A percentile compares a stretch with the other conserved stretches of the same genome.
Evolutionary conservation across 2,329 filamentous ascomycete genomes (phyloP).

Genomic region (Trichoderma simmonsii): DNA sequence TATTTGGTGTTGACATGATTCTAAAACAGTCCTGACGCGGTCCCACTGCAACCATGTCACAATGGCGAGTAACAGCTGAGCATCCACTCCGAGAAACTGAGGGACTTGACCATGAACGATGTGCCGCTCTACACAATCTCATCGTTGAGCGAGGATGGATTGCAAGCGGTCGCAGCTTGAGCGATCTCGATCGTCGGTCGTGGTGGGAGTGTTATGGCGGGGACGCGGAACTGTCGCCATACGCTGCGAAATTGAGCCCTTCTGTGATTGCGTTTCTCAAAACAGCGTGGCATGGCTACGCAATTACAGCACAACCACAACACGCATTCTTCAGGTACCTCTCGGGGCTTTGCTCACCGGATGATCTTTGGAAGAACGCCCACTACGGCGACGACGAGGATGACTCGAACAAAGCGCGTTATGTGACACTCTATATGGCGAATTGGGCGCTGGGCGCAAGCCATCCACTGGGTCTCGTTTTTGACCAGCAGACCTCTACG

Average conservation of each 20-base stretch:
- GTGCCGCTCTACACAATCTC: constrained; percentile 13
- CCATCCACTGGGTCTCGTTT: constrained; percentile 4
- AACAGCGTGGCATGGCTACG: constrained; percentile 7
- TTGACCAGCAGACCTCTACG: constrained; percentile 4
- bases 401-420: constrained; percentile 1
- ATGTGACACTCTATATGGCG: constrained; percentile 14
- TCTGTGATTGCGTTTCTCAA: constrained; percentile 4
- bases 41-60: not conserved
- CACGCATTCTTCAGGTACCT: constrained; percentile 9
- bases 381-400: constrained; percentile 6
- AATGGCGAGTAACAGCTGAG: constrained; percentile 8
- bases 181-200: not conserved
- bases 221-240: not conserved
- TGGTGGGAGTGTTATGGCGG: constrained; percentile 14
- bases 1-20: not conserved
- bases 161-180: constrained; percentile 8
- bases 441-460: constrained; percentile 9
- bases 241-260: constrained; percentile 3
- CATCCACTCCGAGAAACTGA: constrained; percentile 4
- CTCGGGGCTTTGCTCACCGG: constrained; percentile 2
- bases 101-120: constrained; percentile 10
- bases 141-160: constrained; percentile 12
- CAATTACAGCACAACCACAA: not conserved
- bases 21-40: not conserved
- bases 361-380: not conserved